Evolutionary conservation across 1,139 yeast species (phyloP), one percentile per base, ranked within the genome.

Genomic region (Diutina pseudorugosa): DNA sequence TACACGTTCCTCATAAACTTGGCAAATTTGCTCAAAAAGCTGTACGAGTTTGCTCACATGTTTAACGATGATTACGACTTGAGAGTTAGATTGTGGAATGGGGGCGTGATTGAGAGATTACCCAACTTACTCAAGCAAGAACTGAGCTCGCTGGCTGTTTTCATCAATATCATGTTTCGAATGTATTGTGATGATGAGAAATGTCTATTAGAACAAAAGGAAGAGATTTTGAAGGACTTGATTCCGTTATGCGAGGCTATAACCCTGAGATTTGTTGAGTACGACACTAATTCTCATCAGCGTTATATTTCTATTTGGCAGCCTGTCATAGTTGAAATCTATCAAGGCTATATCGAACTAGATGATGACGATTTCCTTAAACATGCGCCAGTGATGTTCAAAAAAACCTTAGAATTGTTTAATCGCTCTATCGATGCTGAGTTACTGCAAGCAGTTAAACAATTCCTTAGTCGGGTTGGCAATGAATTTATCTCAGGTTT

Each of bases 71-170:
- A 94, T 66, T 85, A 86, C 64, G 93, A 89, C 54, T 73, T 93
- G 58, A 75, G 99, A 58, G 85, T 87, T 20, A 74, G 95, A 57
- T 73, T 94, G 51, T 91, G 95, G 84, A 87, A 89, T 62, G 89
- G 94, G 9, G 96, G 97, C 2, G 83, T 90, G 41, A 93, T 91
- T 69, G 95, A 89, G 62, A 85, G 93, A 63, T 75, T 91, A 56
- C 98, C 99, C 21, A 94, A 93, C 62, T 71, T 94, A 59, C 72
- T 91, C 59, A 87, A 88, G 60, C 98, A 94, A 67, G 98, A 94
- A 66, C 83, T 95, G 0, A 82, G 90, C 21, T 82, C 97, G 0
- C 85, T 96, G 1, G 93, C 95, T 1, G 95, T 90, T 1, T 86
- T 83, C 65, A 82, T 93, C 57, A 83, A 85, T 59, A 78, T 90